These are phyloP conservation scores for Marasmius oreades DNA, from an alignment of 1,284 basidiomycete species.

Conservation along the genomic window DNA sequence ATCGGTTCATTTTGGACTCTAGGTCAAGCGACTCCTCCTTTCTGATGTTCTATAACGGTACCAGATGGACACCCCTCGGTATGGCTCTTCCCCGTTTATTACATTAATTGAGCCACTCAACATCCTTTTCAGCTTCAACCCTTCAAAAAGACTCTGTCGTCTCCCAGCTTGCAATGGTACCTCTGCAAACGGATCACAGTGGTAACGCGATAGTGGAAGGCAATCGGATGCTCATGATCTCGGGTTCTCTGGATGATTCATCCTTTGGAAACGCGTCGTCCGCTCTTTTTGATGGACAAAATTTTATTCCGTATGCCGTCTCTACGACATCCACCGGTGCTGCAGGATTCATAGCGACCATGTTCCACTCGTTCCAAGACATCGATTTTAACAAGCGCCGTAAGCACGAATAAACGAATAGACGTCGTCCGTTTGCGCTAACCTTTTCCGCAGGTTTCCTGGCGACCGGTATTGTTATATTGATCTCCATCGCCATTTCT, in stretches of 20 bases:
- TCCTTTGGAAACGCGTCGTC: slow-evolving; percentile 79
- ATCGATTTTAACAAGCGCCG: slow-evolving; percentile 74
- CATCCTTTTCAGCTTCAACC: slow-evolving; percentile 40
- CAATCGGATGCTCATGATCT: slow-evolving; percentile 89
- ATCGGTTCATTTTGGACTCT: not conserved
- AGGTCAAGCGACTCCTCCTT: slow-evolving; percentile 53
- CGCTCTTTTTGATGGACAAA: slow-evolving; percentile 84
- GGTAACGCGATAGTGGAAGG: slow-evolving; percentile 73
- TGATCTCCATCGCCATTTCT: slow-evolving; percentile 95
- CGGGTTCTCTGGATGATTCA: slow-evolving; percentile 72
- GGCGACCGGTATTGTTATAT: slow-evolving; percentile 89
- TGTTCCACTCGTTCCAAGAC: slow-evolving; percentile 77
- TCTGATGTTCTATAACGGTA: slow-evolving; percentile 81
- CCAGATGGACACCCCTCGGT: slow-evolving; percentile 68
- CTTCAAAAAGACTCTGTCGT: slow-evolving; percentile 59
- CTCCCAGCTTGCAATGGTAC: slow-evolving; percentile 88
- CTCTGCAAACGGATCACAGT: slow-evolving; percentile 71
- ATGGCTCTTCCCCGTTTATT: slow-evolving; percentile 2
- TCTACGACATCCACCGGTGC: slow-evolving; percentile 67
- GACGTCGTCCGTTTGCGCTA: not conserved
- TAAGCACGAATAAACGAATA: too few species aligned
- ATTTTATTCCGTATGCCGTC: slow-evolving; percentile 81
- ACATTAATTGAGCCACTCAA: not conserved
- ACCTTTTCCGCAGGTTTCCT: slow-evolving; percentile 64
- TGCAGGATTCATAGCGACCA: slow-evolving; percentile 69